These are phyloP conservation scores for Monosporascus sp. DNA, from an alignment of 2,329 filamentous ascomycete genomes.

Conservation along the genomic window DNA sequence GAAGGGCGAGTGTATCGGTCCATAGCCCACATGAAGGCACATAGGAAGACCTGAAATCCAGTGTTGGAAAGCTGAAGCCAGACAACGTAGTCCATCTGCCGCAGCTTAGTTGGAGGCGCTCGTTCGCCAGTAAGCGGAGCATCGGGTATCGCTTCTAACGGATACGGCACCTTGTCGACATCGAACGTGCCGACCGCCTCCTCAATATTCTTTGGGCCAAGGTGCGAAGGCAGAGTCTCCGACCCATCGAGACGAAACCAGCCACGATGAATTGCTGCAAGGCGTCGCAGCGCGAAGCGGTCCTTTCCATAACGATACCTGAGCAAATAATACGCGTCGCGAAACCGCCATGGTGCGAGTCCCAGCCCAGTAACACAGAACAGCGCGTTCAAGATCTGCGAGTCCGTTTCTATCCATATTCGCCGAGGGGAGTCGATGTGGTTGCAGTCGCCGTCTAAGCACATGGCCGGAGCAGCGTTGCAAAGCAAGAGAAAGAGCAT, in stretches of 20 bases:
- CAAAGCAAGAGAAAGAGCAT: slow-evolving; percentile 85
- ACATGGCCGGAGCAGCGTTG: slow-evolving; percentile 70
- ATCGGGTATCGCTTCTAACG: slow-evolving; percentile 56
- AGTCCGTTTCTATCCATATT: slow-evolving; percentile 80
- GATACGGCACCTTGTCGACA: slow-evolving; percentile 53
- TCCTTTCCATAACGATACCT: slow-evolving; percentile 54
- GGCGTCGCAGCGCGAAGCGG: slow-evolving; percentile 53
- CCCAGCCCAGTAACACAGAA: slow-evolving; percentile 88
- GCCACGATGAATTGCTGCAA: slow-evolving; percentile 67
- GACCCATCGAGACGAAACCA: slow-evolving; percentile 74
- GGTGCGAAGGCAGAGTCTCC: slow-evolving; percentile 45
- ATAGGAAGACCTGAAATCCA: slow-evolving; percentile 66
- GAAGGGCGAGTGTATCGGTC: slow-evolving; percentile 68
- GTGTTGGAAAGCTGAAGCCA: slow-evolving; percentile 79
- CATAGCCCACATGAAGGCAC: slow-evolving; percentile 78
- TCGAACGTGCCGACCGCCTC: slow-evolving; percentile 31
- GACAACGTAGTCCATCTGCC: slow-evolving; percentile 76
- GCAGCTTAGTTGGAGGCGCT: slow-evolving; percentile 59
- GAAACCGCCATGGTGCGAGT: slow-evolving; percentile 75
- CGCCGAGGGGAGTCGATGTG: slow-evolving; percentile 70
- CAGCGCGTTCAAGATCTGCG: slow-evolving; percentile 75
- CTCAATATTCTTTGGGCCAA: slow-evolving; percentile 49
- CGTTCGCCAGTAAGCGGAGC: slow-evolving; percentile 66
- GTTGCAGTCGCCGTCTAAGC: slow-evolving; percentile 58
- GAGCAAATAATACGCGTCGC: slow-evolving; percentile 70